These are phyloP conservation scores for Chaetomium globosum DNA, from an alignment of 2,329 filamentous ascomycete genomes.

Conservation along the genomic window DNA sequence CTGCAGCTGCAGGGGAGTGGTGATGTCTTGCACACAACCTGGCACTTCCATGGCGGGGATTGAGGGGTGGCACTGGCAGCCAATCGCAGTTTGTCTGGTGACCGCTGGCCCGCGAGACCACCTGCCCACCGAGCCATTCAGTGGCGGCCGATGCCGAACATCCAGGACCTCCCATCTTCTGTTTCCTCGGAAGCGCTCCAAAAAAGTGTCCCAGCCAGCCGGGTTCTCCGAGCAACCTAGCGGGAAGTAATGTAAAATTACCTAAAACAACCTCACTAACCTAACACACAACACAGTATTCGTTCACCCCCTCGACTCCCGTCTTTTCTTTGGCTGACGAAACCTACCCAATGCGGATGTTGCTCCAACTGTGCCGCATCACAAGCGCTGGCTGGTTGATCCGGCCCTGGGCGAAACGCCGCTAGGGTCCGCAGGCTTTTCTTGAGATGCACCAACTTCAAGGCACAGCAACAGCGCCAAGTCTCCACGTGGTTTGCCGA, in stretches of 20 bases:
- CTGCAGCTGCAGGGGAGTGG: conserved; percentile 9
- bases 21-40: conserved; percentile 18
- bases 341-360: background rate
- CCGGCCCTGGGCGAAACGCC: conserved; percentile 7
- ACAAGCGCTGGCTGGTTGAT: conserved; percentile 1
- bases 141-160: background rate
- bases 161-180: background rate
- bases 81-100: background rate
- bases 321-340: background rate
- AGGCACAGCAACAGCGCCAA: conserved; percentile 17
- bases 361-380: conserved; percentile 4
- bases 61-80: background rate
- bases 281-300: too few relatives aligned
- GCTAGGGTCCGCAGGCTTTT: background rate
- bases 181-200: background rate
- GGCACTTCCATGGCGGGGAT: background rate
- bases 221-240: background rate
- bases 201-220: background rate
- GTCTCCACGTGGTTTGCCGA: background rate
- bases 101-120: background rate
- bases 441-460: background rate
- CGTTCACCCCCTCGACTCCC: background rate
- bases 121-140: background rate
- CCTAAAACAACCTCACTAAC: too few relatives aligned
- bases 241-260: too few relatives aligned